phyloP scores from a whole-genome alignment of 2,329 filamentous ascomycete genomes.

The Macrophomina phaseolina region DNA sequence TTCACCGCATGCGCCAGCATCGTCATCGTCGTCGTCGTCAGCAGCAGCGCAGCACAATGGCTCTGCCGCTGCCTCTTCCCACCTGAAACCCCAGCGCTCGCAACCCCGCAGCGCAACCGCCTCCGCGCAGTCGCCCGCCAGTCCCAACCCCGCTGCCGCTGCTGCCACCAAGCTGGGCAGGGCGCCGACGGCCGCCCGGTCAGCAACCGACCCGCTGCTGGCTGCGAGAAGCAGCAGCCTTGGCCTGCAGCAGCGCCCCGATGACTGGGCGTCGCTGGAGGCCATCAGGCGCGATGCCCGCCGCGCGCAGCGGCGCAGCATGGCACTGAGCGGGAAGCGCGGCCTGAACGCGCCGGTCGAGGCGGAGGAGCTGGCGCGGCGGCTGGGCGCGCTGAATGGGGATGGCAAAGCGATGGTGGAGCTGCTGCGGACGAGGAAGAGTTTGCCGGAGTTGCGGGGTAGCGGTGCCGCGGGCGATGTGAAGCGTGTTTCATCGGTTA shows the following conservation, averaged over 20 bases:
- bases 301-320: neutral
- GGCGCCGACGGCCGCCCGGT: neutral
- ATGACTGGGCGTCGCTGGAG: neutral
- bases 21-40: neutral
- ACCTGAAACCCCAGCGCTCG: neutral
- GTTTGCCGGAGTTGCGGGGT: neutral
- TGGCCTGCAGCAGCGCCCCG: neutral
- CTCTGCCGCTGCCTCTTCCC: neutral
- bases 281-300: constrained; percentile 2
- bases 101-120: neutral
- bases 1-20: neutral
- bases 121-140: constrained; percentile 5
- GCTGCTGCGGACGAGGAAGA: neutral
- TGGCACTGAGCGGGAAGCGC: neutral
- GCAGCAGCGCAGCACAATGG: neutral
- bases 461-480: neutral
- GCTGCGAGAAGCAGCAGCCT: too few relatives aligned
- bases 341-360: neutral
- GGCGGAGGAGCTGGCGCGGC: constrained; percentile 3
- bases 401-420: neutral
- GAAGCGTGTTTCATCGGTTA: neutral
- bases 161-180: neutral
- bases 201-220: constrained; percentile 2
- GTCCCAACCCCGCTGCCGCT: neutral
- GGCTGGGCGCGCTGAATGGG: neutral